Base-by-base conservation (phyloP, 805 yeast species). In the Pichia californica region DNA sequence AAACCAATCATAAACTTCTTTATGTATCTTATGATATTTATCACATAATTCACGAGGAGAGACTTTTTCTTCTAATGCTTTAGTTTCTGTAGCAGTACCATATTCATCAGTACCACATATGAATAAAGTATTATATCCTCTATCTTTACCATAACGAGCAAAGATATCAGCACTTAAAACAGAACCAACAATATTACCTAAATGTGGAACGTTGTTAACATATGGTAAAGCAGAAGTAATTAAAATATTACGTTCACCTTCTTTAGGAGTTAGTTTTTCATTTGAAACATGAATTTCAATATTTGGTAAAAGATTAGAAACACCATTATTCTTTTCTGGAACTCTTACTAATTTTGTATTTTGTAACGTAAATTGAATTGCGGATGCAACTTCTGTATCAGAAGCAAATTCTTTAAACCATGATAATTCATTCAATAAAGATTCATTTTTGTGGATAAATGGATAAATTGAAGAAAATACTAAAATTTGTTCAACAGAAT, bases 71-170 rank as follows among this genome's bases (percentile, higher is more conserved):
- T 91, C 98, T 40, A 93, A 68, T 10, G 99, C 99, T 68, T 91
- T 93, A 25, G 99, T 93, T 66, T 93, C 99, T 14, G 99, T 93
- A 37, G 99, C 99, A 45, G 99, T 93, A 62, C 99, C 99, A 62
- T 93, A 93, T 68, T 93, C 99, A 63, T 93, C 99, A 31, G 99
- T 93, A 68, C 99, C 99, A 67, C 99, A 88, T 45, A 93, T 68
- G 58, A 70, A 93, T 51, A 93, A 69, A 18, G 95, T 73, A 63
- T 89, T 93, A 68, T 83, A 82, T 64, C 88, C 85, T 71, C 96
- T 80, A 55, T 83, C 81, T 65, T 88, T 89, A 62, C 85, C 78
- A 65, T 86, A 93, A 60, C 98, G 80, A 44, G 97, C 75, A 66
- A 77, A 93, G 50, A 91, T 86, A 68, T 93, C 99, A 28, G 99